Conservation (phyloP, 306 rosid genomes). For the Trifolium pratense region DNA sequence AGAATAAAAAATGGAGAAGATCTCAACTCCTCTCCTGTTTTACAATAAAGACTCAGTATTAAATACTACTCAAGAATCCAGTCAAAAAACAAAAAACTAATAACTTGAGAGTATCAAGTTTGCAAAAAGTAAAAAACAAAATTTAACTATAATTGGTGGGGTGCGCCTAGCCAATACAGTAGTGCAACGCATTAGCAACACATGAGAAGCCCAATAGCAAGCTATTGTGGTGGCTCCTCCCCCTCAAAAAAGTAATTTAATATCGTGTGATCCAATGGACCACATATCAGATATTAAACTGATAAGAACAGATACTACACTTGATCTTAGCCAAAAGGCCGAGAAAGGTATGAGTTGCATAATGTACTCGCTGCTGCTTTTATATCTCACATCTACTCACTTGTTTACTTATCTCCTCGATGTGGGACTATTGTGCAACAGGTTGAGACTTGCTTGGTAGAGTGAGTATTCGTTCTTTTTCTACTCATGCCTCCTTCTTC, state of each 20-base stretch:
- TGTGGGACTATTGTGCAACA: neutral
- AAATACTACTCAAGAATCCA: no score
- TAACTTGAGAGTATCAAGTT: no score
- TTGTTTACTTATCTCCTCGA: no score
- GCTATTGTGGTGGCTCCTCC: neutral
- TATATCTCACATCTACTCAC: neutral
- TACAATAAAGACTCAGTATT: no score
- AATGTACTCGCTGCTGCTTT: accelerated
- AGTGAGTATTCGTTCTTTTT: no score
- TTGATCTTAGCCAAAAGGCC: constrained; percentile 15
- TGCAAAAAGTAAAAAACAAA: no score
- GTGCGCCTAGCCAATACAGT: neutral
- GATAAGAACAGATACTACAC: neutral
- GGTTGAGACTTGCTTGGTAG: no score
- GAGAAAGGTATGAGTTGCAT: neutral
- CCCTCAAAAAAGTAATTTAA: constrained; percentile 5
- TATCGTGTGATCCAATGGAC: neutral
- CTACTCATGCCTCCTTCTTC: no score
- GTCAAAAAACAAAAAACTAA: no score
- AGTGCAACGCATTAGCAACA: neutral
- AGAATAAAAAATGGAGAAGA: no score
- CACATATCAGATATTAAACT: constrained; percentile 7
- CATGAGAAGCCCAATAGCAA: neutral
- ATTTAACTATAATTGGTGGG: no score
- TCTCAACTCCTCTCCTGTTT: no score